A percentile compares a stretch with the other conserved stretches of the same genome.
Conservation (phyloP, 352 stramenopile species). For the Phytophthora palmivora region DNA sequence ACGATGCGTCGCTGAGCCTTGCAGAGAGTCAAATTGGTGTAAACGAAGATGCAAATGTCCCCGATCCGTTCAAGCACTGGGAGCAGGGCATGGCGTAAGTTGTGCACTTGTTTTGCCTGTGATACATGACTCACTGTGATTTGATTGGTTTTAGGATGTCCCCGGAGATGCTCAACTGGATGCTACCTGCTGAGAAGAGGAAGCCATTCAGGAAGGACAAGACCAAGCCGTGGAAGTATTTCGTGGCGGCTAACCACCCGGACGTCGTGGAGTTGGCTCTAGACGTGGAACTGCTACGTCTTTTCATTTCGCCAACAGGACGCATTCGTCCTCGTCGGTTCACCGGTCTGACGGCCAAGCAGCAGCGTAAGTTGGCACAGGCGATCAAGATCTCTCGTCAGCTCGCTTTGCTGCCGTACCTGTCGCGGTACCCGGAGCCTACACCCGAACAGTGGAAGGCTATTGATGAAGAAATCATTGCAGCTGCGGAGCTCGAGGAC, state of each 20-base stretch:
- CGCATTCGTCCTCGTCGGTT: slow-evolving; percentile 84
- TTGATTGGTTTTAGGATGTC: slow-evolving; percentile 34
- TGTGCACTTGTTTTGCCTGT: not conserved
- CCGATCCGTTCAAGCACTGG: slow-evolving; percentile 60
- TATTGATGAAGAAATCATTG: slow-evolving; percentile 84
- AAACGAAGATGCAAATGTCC: slow-evolving; percentile 34
- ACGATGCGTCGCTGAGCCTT: slow-evolving; percentile 66
- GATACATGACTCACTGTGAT: slow-evolving; percentile 8
- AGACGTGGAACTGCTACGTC: slow-evolving; percentile 78
- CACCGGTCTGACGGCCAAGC: slow-evolving; percentile 82
- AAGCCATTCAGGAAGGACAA: slow-evolving; percentile 60
- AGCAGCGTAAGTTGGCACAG: slow-evolving; percentile 81
- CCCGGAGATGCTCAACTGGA: slow-evolving; percentile 89
- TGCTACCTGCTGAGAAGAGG: slow-evolving; percentile 70
- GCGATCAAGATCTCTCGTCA: slow-evolving; percentile 85
- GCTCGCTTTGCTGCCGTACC: slow-evolving; percentile 73
- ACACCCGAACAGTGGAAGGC: slow-evolving; percentile 83
- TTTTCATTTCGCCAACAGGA: slow-evolving; percentile 87
- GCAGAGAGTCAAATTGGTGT: slow-evolving; percentile 54
- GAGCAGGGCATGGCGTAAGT: slow-evolving; percentile 68
- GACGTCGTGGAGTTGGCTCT: slow-evolving; percentile 82
- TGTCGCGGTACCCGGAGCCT: slow-evolving; percentile 83
- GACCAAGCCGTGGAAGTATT: slow-evolving; percentile 84
- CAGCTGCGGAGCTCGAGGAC: slow-evolving; percentile 60
- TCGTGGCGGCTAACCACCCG: slow-evolving; percentile 73